These are phyloP conservation scores for Triticum monococcum DNA, from an alignment of 176 grass and related monocot genomes.

Conservation along the genomic window DNA sequence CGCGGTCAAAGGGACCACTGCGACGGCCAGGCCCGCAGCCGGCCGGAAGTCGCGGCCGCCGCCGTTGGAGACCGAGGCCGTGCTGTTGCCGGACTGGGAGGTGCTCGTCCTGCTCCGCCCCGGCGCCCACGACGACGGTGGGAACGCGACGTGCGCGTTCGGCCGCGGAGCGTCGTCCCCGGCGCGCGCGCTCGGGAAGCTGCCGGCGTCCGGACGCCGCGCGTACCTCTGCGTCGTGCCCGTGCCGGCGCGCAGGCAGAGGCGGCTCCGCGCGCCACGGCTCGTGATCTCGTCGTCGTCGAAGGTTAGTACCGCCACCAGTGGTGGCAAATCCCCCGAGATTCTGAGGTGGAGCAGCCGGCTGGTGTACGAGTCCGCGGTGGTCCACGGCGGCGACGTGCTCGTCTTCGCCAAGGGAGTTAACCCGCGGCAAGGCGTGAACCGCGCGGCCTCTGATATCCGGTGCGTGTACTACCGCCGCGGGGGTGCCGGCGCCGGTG, in stretches of 20 bases:
- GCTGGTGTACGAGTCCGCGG: conserved; percentile 58
- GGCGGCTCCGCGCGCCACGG: conserved; percentile 39
- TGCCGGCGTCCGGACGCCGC: conserved; percentile 9
- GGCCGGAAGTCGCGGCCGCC: neutral
- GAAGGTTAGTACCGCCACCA: neutral
- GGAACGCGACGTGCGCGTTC: conserved; percentile 47
- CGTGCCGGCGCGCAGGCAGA: conserved; percentile 17
- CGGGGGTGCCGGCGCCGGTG: neutral
- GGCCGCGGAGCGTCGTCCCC: conserved; percentile 31
- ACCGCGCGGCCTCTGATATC: conserved; percentile 32
- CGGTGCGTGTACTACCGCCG: conserved; percentile 40
- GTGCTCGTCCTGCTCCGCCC: conserved; percentile 43
- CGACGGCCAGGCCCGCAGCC: neutral
- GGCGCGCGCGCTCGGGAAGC: conserved; percentile 23
- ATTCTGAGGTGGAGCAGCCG: conserved; percentile 51
- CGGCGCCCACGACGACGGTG: neutral
- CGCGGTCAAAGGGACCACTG: neutral
- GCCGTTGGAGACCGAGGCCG: neutral
- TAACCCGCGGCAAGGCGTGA: conserved; percentile 43
- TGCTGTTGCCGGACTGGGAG: conserved; percentile 73
- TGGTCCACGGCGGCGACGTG: conserved; percentile 32
- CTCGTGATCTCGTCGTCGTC: neutral
- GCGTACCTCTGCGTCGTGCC: conserved; percentile 57
- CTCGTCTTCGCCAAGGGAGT: conserved; percentile 70
- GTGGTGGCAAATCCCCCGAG: neutral